Evolutionary conservation across 1,139 yeast genomes (phyloP).

Genomic region (Saccharomyces hybrid): DNA sequence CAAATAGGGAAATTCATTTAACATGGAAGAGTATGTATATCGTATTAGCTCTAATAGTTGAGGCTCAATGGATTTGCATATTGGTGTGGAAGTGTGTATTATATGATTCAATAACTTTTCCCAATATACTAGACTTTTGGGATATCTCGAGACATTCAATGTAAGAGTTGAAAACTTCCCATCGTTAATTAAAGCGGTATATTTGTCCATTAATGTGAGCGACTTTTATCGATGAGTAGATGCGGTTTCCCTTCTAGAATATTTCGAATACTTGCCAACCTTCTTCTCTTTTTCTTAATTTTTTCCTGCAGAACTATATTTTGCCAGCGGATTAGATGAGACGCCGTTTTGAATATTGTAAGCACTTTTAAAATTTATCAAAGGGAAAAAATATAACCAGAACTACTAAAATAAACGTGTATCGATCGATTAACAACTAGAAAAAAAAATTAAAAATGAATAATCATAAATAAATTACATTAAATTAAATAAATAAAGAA

Average conservation of each 20-base stretch:
- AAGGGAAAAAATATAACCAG: not conserved
- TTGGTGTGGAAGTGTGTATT: slow-evolving; percentile 21
- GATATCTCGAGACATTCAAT: slow-evolving; percentile 22
- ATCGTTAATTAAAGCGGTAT: slow-evolving; percentile 14
- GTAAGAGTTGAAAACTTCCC: slow-evolving; percentile 23
- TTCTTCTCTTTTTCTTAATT: not conserved
- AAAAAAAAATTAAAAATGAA: not conserved
- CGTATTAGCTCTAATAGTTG: slow-evolving; percentile 27
- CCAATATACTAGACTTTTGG: slow-evolving; percentile 27
- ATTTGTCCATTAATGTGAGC: slow-evolving; percentile 17
- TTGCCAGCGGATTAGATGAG: not conserved
- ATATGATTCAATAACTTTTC: slow-evolving; percentile 27
- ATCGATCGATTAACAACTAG: not conserved
- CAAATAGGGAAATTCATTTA: slow-evolving; percentile 57
- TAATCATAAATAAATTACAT: not conserved
- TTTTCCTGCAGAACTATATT: not conserved
- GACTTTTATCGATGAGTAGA: not conserved
- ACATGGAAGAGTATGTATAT: slow-evolving; percentile 47
- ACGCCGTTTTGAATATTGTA: not conserved
- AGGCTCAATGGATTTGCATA: slow-evolving; percentile 21
- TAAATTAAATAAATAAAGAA: not conserved
- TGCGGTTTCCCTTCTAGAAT: not conserved
- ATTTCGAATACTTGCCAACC: not conserved
- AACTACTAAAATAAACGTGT: not conserved
- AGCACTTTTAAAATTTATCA: not conserved